phyloP scores from a whole-genome alignment of 2,329 filamentous ascomycete genomes.

The Lachnellula subtilissima region DNA sequence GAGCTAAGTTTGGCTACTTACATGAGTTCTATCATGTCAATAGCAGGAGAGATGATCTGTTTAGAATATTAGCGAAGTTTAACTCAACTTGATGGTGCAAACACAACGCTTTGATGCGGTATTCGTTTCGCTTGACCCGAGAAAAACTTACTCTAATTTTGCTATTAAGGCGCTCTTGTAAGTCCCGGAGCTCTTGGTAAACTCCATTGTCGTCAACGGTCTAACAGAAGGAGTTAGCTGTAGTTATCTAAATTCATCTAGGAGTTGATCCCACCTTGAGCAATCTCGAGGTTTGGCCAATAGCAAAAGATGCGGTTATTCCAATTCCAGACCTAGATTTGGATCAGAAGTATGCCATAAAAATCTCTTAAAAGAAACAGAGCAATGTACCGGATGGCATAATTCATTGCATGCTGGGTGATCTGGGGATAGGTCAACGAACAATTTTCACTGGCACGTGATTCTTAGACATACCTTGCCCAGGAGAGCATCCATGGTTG shows the following conservation, averaged over 20 bases:
- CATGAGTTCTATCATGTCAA: constrained; percentile 91
- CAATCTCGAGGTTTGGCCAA: constrained; percentile 73
- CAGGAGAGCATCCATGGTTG: constrained; percentile 43
- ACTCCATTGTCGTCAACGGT: constrained; percentile 67
- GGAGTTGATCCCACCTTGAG: constrained; percentile 51
- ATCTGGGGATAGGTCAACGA: constrained; percentile 38
- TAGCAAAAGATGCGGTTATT: constrained; percentile 79
- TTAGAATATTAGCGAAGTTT: neutral
- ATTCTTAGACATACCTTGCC: constrained; percentile 43
- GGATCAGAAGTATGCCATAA: neutral
- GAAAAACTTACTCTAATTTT: constrained; percentile 71
- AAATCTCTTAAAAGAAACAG: neutral
- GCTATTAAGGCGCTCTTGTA: constrained; percentile 72
- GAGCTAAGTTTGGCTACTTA: constrained; percentile 35
- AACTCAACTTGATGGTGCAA: neutral
- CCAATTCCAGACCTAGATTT: constrained; percentile 65
- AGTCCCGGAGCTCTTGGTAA: constrained; percentile 59
- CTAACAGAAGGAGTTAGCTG: constrained; percentile 28
- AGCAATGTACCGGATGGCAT: constrained; percentile 63
- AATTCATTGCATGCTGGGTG: constrained; percentile 65
- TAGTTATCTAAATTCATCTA: neutral
- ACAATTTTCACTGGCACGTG: constrained; percentile 16
- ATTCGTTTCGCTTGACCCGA: neutral
- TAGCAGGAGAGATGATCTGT: constrained; percentile 81
- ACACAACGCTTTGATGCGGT: neutral